Conservation (phyloP, 2,329 filamentous ascomycete species). For the Phyllosticta citrichinensis region DNA sequence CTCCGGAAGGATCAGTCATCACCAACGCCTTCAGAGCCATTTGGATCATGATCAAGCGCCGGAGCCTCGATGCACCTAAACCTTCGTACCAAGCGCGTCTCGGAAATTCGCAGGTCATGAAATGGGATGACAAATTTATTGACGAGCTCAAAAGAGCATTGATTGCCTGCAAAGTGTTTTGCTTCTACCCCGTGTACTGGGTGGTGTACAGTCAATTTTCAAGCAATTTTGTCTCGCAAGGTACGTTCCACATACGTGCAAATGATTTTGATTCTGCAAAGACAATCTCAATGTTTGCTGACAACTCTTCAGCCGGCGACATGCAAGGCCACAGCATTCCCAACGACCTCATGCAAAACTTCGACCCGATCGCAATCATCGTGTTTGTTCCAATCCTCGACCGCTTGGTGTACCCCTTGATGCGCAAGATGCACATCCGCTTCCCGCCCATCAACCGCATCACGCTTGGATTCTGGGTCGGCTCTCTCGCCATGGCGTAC, state of each 20-base stretch:
- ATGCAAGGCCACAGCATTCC: conserved; percentile 37
- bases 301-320: conserved; percentile 22
- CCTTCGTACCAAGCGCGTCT: conserved; percentile 52
- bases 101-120: conserved; percentile 34
- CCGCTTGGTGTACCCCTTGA: conserved; percentile 30
- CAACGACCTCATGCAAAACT: conserved; percentile 40
- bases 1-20: conserved; percentile 29
- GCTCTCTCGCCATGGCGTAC: conserved; percentile 43
- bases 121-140: conserved; percentile 62
- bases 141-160: conserved; percentile 61
- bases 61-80: conserved; percentile 54
- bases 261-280: neutral
- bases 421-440: conserved; percentile 32
- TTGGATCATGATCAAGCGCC: conserved; percentile 43
- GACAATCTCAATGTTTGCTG: neutral
- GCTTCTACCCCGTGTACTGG: conserved; percentile 39
- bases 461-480: conserved; percentile 42
- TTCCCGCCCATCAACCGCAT: conserved; percentile 45
- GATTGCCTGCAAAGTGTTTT: conserved; percentile 59
- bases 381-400: conserved; percentile 38
- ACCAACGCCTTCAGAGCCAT: conserved; percentile 42
- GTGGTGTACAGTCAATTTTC: conserved; percentile 33
- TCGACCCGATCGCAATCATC: conserved; percentile 37
- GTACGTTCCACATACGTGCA: neutral
- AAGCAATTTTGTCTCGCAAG: conserved; percentile 37